Base-by-base conservation (phyloP, 805 yeast genomes). In the Cyberlindnera euphorbiae region DNA sequence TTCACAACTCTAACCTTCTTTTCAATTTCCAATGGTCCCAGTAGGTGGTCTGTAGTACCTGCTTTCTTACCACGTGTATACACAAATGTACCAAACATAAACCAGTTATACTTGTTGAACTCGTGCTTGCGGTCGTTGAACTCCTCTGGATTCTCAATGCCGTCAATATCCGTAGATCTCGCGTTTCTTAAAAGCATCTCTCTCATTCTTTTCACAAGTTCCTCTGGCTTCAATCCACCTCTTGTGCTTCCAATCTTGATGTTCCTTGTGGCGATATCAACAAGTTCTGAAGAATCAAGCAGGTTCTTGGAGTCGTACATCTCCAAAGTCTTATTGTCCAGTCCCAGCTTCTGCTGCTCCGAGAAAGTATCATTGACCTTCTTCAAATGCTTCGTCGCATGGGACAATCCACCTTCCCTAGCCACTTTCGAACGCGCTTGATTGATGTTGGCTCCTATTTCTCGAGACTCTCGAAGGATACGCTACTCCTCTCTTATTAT, bases 11-110 rank as follows among this genome's bases (percentile, higher is more conserved):
- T 58, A 0, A 53, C 59, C 47, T 70, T 75, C 43, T 73, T 71
- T 44, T 80, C 81, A 3, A 79, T 64, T 13, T 73, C 76, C 28
- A 85, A 60, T 0, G 94, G 88, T 0, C 94, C 95, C 36, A 78
- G 62, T 42, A 86, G 57, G 52, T 81, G 84, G 44, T 79, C 83
- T 15, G 68, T 60, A 0, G 75, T 69, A 0, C 67, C 57, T 0
- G 82, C 68, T 33, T 69, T 66, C 4, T 52, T 52, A 38, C 81
- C 71, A 23, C 69, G 51, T 41, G 65, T 56, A 42, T 69, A 60
- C 45, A 66, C 74, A 21, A 77, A 51, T 2, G 71, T 56, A 0
- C 88, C 89, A 17, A 81, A 53, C 34, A 65, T 62, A 26, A 72
- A 55, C 86, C 89, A 82, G 51, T 81, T 70, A 44, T 67, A 67